Conservation (phyloP, 208 protist species). For the Acanthamoeba sp. region DNA sequence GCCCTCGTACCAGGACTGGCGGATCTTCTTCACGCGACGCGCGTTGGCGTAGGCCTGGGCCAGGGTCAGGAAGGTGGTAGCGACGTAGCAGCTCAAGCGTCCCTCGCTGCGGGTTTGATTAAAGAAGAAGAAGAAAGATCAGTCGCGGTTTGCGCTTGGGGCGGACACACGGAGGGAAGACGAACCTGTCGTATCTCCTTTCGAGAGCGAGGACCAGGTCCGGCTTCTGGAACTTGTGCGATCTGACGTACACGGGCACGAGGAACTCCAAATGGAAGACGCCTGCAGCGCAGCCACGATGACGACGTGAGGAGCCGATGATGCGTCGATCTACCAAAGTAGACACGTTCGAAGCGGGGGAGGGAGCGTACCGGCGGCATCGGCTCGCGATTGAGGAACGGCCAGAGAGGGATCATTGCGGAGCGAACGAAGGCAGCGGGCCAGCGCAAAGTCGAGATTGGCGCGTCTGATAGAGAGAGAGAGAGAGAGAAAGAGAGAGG, state of each 20-base stretch:
- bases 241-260: background rate
- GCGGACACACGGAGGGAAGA: background rate
- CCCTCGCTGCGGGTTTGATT: slow-evolving; percentile 46
- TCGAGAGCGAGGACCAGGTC: slow-evolving; percentile 2
- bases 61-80: background rate
- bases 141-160: background rate
- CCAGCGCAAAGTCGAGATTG: background rate
- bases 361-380: slow-evolving; percentile 24
- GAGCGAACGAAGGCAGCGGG: slow-evolving; percentile 3
- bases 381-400: background rate
- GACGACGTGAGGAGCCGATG: background rate
- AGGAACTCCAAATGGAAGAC: slow-evolving; percentile 13
- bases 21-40: slow-evolving; percentile 57
- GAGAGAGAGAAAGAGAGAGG: no score
- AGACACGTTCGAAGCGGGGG: background rate
- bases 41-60: slow-evolving; percentile 35
- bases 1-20: slow-evolving; percentile 23
- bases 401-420: slow-evolving; percentile 44
- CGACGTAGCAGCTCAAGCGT: slow-evolving; percentile 50
- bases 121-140: background rate
- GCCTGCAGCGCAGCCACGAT: background rate
- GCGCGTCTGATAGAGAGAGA: background rate
- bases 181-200: slow-evolving; percentile 51
- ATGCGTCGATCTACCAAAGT: background rate
- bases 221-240: background rate